A percentile compares a stretch with the other conserved stretches of the same genome.
Evolutionary conservation across 768 basidiomycete genomes (phyloP).

Genomic region (Lyophyllum decastes): DNA sequence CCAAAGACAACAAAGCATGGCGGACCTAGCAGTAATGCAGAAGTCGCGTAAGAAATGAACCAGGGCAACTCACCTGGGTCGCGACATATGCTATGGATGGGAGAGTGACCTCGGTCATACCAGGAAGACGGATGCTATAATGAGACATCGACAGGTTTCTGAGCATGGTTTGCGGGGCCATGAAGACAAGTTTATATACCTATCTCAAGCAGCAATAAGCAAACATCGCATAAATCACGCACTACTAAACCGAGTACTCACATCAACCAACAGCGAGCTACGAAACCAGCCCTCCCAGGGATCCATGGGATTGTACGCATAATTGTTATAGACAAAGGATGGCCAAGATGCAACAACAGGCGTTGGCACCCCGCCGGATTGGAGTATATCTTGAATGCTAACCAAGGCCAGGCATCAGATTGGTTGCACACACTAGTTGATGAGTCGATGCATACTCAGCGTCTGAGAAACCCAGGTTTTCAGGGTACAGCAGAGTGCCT

Average conservation of each 20-base stretch:
- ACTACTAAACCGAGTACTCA: neutral
- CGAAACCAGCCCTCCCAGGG: neutral
- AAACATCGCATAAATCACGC: neutral
- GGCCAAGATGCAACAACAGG: neutral
- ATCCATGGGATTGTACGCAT: neutral
- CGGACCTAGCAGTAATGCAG: neutral
- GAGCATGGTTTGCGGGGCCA: too few relatives aligned
- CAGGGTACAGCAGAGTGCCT: neutral
- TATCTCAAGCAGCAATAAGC: neutral
- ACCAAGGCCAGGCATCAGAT: neutral
- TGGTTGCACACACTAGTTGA: neutral
- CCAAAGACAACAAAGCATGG: slow-evolving; percentile 9
- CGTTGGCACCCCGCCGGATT: neutral
- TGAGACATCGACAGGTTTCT: neutral
- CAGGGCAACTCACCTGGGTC: neutral
- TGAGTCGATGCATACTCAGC: too few relatives aligned
- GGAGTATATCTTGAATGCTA: neutral
- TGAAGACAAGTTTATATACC: neutral
- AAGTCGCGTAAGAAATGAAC: neutral
- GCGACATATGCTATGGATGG: neutral
- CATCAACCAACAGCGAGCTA: neutral
- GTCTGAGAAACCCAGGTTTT: too few relatives aligned
- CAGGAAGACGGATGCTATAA: neutral
- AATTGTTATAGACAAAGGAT: neutral
- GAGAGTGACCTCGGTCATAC: neutral